These are phyloP conservation scores for Saccharomycopsis fodiens DNA, from an alignment of 805 yeast genomes.

Conservation along the genomic window DNA sequence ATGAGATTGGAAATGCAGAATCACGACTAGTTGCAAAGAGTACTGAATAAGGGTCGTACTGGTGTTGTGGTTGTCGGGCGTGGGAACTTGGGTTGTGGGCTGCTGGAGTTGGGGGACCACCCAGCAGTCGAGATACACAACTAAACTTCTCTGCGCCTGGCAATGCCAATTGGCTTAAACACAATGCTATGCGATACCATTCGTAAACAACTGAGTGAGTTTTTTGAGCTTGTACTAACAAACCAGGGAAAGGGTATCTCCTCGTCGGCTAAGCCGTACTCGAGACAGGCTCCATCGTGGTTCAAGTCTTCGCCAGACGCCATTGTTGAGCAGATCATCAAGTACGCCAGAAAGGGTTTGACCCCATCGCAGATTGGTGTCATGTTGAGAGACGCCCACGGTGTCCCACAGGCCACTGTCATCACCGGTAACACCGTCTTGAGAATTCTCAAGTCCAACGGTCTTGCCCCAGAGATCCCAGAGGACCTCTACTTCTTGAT, in stretches of 20 bases:
- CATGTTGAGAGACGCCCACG: constrained; percentile 98
- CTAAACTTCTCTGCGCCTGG: background rate
- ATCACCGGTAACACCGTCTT: constrained; percentile 99
- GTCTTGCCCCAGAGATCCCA: constrained; percentile 99
- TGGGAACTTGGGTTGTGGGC: background rate
- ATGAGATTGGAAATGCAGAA: constrained; percentile 5
- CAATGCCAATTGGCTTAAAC: constrained; percentile 12
- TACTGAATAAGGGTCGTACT: constrained; percentile 13
- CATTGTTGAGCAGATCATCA: constrained; percentile 96
- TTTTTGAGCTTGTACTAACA: constrained; percentile 33
- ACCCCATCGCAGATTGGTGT: constrained; percentile 99
- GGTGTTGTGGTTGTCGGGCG: constrained; percentile 6
- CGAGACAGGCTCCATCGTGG: constrained; percentile 99
- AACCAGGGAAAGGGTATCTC: constrained; percentile 97
- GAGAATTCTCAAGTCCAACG: constrained; percentile 98
- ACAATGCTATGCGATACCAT: constrained; percentile 18
- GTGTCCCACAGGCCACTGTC: constrained; percentile 95
- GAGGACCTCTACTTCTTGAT: constrained; percentile 99
- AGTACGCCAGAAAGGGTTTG: constrained; percentile 99
- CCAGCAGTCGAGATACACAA: background rate
- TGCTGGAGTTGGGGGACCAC: background rate
- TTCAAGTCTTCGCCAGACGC: constrained; percentile 94
- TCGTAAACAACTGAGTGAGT: background rate
- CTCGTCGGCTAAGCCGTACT: constrained; percentile 98
- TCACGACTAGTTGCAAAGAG: constrained; percentile 3